Evolutionary conservation across 2,329 filamentous ascomycete species (phyloP), one percentile per base, ranked within the genome.

Genomic region (Coniella lustricola): DNA sequence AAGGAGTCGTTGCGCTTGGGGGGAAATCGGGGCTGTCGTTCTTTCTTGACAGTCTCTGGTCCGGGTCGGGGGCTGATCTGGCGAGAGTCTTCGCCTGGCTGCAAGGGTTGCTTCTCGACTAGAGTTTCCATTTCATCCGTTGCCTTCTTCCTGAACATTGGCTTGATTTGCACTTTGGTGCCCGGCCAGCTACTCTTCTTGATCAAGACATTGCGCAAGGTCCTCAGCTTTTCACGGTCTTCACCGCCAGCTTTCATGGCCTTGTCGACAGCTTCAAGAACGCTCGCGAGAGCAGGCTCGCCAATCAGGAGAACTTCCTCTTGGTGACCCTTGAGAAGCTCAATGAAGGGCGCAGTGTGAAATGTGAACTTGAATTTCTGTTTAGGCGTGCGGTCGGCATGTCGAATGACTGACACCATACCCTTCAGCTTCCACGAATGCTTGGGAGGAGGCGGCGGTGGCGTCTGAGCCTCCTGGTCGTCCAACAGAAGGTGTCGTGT

Each of bases 311-410:
- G 75, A 1, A 98, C 93, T 63, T 98, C 93, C 66, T 97, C 91
- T 60, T 95, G 88, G 60, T 98, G 91, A 0, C 93, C 93, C 63
- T 91, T 95, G 36, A 98, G 78, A 3, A 98, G 75, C 55, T 95
- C 87, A 54, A 98, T 90, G 61, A 98, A 98, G 0, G 93, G 93
- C 54, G 90, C 88, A 0, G 90, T 95, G 62, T 98, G 93, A 59
- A 98, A 97, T 0, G 93, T 98, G 60, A 97, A 98, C 64, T 98
- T 98, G 75, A 96, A 96, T 64, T 98, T 98, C 61, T 98, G 93
- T 69, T 98, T 98, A 2, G 93, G 93, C 1, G 93, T 98, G 49
- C 93, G 85, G 68, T 98, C 93, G 3, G 94, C 94, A 66, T 98
- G 93, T 22, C 93, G 82, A 56, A 98, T 90, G 14, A 98, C 93